phyloP scores from a whole-genome alignment of 2,329 filamentous ascomycete genomes.

The Delphinella strobiligena region DNA sequence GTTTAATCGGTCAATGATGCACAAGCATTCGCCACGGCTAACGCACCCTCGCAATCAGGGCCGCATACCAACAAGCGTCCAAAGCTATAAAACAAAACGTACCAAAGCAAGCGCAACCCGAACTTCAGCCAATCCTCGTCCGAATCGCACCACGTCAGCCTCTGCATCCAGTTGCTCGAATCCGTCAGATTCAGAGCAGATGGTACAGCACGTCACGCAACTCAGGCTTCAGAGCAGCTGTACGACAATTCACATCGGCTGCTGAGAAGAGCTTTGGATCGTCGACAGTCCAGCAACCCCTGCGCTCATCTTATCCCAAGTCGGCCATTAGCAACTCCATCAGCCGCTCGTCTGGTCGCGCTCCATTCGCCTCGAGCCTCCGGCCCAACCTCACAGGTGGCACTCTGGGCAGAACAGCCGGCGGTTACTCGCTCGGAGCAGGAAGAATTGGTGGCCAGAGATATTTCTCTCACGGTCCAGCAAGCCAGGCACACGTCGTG shows the following conservation, averaged over 20 bases:
- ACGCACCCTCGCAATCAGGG: slow-evolving; percentile 7
- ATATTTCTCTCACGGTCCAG: slow-evolving; percentile 83
- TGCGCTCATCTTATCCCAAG: slow-evolving; percentile 36
- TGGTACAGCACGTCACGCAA: slow-evolving; percentile 47
- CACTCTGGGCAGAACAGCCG: slow-evolving; percentile 68
- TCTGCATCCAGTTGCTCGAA: slow-evolving; percentile 47
- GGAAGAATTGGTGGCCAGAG: slow-evolving; percentile 59
- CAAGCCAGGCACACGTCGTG: slow-evolving; percentile 76
- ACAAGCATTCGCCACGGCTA: neutral
- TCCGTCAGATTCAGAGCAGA: slow-evolving; percentile 52
- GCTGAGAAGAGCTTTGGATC: slow-evolving; percentile 16
- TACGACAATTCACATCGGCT: slow-evolving; percentile 42
- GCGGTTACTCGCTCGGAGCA: slow-evolving; percentile 67
- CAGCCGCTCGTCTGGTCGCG: slow-evolving; percentile 55
- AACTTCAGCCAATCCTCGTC: slow-evolving; percentile 48
- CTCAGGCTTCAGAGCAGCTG: slow-evolving; percentile 25
- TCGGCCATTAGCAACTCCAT: slow-evolving; percentile 46
- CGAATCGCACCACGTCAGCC: slow-evolving; percentile 46
- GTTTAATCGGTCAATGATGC: neutral
- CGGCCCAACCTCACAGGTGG: slow-evolving; percentile 88
- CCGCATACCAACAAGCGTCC: slow-evolving; percentile 16
- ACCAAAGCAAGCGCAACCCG: slow-evolving; percentile 28
- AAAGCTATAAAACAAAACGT: slow-evolving; percentile 19
- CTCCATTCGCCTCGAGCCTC: slow-evolving; percentile 79
- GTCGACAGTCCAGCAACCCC: slow-evolving; percentile 32